Percentiles rank a stretch among this genome's conserved stretches.
These are phyloP conservation scores for Trichodelitschia bisporula DNA, from an alignment of 495 filamentous ascomycete species.

Conservation along the genomic window DNA sequence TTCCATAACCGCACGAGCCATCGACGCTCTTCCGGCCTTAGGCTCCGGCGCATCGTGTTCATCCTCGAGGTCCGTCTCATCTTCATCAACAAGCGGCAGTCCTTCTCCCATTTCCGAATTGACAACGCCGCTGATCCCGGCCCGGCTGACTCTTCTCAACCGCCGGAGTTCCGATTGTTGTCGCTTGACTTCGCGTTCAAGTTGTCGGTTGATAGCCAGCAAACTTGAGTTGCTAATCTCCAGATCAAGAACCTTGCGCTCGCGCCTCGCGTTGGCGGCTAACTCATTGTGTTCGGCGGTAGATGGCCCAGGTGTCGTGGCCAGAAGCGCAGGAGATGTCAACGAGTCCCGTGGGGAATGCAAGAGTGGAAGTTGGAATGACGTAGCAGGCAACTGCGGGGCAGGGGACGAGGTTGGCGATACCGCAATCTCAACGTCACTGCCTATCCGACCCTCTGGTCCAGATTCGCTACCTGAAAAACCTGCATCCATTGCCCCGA, in stretches of 20 bases:
- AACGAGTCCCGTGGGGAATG: too few relatives aligned
- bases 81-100: constrained; percentile 8
- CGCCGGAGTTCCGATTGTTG: constrained; percentile 73
- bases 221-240: constrained; percentile 94
- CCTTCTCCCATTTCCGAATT: constrained; percentile 1
- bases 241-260: constrained; percentile 90
- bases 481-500: too few relatives aligned
- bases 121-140: constrained; percentile 34
- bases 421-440: too few relatives aligned
- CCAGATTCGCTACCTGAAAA: too few relatives aligned
- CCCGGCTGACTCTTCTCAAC: constrained; percentile 55
- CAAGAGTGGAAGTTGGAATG: too few relatives aligned
- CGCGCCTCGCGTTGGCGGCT: constrained; percentile 63
- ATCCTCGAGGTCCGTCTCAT: constrained; percentile 14
- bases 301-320: too few relatives aligned
- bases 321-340: too few relatives aligned
- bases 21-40: too few relatives aligned
- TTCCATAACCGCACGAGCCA: not conserved
- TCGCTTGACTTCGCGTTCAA: constrained; percentile 77
- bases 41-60: constrained; percentile 1
- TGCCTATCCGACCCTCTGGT: too few relatives aligned
- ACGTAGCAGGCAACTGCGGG: too few relatives aligned
- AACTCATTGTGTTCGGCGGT: too few relatives aligned
- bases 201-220: constrained; percentile 81
- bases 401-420: too few relatives aligned